Conservation (phyloP, 257 asterid genomes). For the Plantago major region DNA sequence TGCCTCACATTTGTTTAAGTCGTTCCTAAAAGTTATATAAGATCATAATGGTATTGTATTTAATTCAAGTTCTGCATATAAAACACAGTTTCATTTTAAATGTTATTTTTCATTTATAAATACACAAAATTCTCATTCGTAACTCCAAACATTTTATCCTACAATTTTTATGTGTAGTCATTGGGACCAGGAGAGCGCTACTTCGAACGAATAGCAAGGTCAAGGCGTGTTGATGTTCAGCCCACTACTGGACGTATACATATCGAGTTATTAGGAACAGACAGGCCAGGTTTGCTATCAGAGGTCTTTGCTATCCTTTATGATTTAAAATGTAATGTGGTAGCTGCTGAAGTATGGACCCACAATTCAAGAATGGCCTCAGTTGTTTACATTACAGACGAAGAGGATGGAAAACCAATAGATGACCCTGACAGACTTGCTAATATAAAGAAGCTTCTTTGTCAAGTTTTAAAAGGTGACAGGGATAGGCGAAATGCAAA, state of each 20-base stretch:
- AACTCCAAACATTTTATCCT: background rate
- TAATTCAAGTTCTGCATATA: too few relatives aligned
- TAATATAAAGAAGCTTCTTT: constrained; percentile 60
- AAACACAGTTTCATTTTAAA: too few relatives aligned
- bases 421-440: constrained; percentile 55
- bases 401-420: constrained; percentile 43
- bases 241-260: constrained; percentile 55
- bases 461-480: constrained; percentile 54
- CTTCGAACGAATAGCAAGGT: constrained; percentile 49
- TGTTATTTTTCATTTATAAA: too few relatives aligned
- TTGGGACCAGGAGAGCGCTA: constrained; percentile 47
- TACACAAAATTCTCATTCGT: background rate
- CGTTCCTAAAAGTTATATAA: too few relatives aligned
- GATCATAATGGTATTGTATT: too few relatives aligned
- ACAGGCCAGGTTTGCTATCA: constrained; percentile 80
- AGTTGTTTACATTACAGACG: constrained; percentile 70
- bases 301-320: constrained; percentile 81
- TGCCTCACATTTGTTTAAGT: too few relatives aligned
- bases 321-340: constrained; percentile 69
- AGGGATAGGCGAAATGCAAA: constrained; percentile 63
- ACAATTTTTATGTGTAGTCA: constrained; percentile 36
- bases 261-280: constrained; percentile 72
- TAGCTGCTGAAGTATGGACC: constrained; percentile 91
- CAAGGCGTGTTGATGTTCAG: constrained; percentile 66
- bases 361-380: constrained; percentile 90